Evolutionary conservation across 2,329 filamentous ascomycete species (phyloP), one percentile per base, ranked within the genome.

Genomic region (Ustulina deusta): DNA sequence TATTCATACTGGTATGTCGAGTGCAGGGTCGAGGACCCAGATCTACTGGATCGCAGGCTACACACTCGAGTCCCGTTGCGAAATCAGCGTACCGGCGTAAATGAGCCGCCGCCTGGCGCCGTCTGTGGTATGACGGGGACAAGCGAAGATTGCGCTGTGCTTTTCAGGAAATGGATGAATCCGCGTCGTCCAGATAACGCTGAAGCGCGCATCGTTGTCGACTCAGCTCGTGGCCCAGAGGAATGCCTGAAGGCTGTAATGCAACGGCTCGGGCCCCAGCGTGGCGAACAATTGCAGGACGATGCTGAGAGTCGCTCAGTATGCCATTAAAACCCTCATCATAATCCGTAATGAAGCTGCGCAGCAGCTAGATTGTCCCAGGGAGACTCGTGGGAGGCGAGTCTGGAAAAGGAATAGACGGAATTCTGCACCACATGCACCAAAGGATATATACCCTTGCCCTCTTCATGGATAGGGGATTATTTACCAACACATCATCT

Each of bases 1-100:
- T 56, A 56, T 29, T n/a, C 54, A 6, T 59, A 69, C 25, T 56
- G 61, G 9, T 78, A 77, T 48, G 65, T 71, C 52, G 69, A 72
- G 63, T 69, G 68, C 54, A 65, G 57, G 27, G 38, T 69, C 34
- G 48, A 59, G 27, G 32, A 66, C n/a, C 3, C 59, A 6, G 63
- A 64, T 13, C 46, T 61, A 44, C 63, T 67, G 0, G 61, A 69
- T 32, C 29, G 55, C 22, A 49, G 68, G 44, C 20, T 69, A 22
- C 63, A 55, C 25, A 15, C 55, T 4, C 13, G 65, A 6, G 38
- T 34, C 4, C 32, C 68, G 34, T 15, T 65, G 32, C 40, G 48
- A 40, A 67, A 56, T n/a, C 68, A 69, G 29, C 49, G 65, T 34
- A 54, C 54, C 2, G 57, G 61, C 4, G 49, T 70, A 13, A 25